Base-by-base conservation (phyloP, 2,329 filamentous ascomycete species). In the Seiridium unicorne region DNA sequence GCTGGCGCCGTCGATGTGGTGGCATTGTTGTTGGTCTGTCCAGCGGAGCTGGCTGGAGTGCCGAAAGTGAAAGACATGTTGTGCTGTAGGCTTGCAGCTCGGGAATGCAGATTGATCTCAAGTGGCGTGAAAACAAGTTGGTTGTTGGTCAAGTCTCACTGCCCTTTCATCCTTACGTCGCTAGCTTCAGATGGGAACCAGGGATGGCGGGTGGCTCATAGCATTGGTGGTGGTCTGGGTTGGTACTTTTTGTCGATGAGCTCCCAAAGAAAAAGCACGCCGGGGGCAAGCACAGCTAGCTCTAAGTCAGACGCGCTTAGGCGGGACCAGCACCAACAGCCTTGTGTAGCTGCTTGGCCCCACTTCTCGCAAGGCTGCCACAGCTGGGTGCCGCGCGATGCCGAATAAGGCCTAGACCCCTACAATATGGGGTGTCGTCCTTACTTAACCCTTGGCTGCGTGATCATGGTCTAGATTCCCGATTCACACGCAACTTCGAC, bases 1-100 rank as follows among this genome's bases (percentile, higher is more conserved):
- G 80, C 74, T 26, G 77, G 70, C 8, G 77, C 71, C 46, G 73
- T 72, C 11, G 77, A 73, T 44, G 73, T 69, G n/a, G 74, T 63
- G 75, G 76, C 60, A 77, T 75, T 67, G 51, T 61, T 63, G 46
- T 66, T 69, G 56, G 69, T 58, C 49, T 53, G 49, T 8, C 49
- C 49, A 63, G 69, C 68, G 58, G 63, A 69, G 36, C 65, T 69
- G 64, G 62, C 69, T 11, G 55, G 44, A 35, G 67, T 57, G 48
- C 73, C 72, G 61, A 77, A 77, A 60, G 42, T 68, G 58, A 74
- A 71, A 38, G 74, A 70, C 72, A 75, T 74, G 57, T 58, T 66
- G 63, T 49, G 47, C 44, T 57, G 46, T 42, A 35, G 64, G 48
- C 58, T 62, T 53, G 54, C 59, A 40, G 57, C 51, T 53, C 56